A percentile compares a stretch with the other conserved stretches of the same genome.
Evolutionary conservation across 179 eudicot species (phyloP).

Genomic region (Drosera spatulata): DNA sequence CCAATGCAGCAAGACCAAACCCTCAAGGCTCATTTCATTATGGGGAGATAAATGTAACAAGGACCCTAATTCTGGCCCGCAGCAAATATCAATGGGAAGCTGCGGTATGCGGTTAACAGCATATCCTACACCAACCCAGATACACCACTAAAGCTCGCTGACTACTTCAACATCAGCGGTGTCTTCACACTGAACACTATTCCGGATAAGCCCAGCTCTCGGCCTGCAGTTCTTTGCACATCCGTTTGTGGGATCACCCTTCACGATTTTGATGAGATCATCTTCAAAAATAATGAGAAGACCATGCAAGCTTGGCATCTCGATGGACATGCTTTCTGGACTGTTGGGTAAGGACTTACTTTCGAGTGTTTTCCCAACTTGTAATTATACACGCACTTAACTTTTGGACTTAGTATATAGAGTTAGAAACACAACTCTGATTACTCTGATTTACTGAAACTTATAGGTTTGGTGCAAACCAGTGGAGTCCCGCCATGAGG

Average conservation of each 20-base stretch:
- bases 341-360: slow-evolving; percentile 44
- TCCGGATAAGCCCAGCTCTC: slow-evolving; percentile 29
- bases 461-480: slow-evolving; percentile 50
- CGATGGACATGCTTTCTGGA: slow-evolving; percentile 66
- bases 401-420: background rate
- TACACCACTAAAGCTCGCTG: slow-evolving; percentile 85
- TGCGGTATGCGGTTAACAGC: slow-evolving; percentile 48
- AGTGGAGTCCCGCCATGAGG: slow-evolving; percentile 54
- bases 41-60: slow-evolving; percentile 44
- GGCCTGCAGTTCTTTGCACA: slow-evolving; percentile 33
- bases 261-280: slow-evolving; percentile 57
- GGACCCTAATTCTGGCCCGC: slow-evolving; percentile 46
- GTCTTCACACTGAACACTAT: slow-evolving; percentile 53
- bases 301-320: slow-evolving; percentile 69
- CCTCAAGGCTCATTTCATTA: slow-evolving; percentile 86
- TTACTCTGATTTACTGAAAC: background rate
- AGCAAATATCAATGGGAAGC: slow-evolving; percentile 33
- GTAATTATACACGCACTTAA: background rate
- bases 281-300: slow-evolving; percentile 73
- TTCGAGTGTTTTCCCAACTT: slow-evolving; percentile 3
- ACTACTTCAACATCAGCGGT: slow-evolving; percentile 56
- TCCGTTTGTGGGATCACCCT: slow-evolving; percentile 32
- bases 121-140: slow-evolving; percentile 51
- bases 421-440: background rate
- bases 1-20: slow-evolving; percentile 85